Evolutionary conservation across 129 eudicot species (phyloP).

Genomic region (Cynara cardunculus): DNA sequence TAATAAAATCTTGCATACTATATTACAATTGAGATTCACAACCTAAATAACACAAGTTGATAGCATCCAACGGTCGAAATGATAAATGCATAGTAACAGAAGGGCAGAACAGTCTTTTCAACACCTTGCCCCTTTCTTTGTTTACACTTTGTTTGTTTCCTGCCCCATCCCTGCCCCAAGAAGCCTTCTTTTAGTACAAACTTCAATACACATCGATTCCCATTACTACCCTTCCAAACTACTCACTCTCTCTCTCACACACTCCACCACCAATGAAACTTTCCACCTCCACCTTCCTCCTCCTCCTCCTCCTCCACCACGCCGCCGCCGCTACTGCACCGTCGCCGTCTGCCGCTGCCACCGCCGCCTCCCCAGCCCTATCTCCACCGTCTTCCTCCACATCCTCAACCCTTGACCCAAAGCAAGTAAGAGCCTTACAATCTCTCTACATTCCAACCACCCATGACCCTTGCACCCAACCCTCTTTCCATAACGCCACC

Average conservation of each 20-base stretch:
- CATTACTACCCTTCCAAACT: constrained; percentile 9
- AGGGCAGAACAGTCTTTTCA: constrained; percentile 5
- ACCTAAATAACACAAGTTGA: neutral
- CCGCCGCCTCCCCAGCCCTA: neutral
- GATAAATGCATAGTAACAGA: neutral
- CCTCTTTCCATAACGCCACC: constrained; percentile 52
- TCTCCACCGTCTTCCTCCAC: constrained; percentile 3
- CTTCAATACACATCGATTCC: neutral
- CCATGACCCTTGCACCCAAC: constrained; percentile 58
- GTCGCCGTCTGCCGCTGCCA: neutral
- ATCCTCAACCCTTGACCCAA: constrained; percentile 26
- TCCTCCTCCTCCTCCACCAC: neutral
- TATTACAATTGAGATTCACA: neutral
- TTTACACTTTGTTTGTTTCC: constrained; percentile 13
- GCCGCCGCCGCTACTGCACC: neutral
- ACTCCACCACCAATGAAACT: neutral
- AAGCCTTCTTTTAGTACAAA: constrained; percentile 3
- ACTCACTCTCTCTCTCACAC: constrained; percentile 7
- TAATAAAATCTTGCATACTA: no score
- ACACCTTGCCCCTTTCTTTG: constrained; percentile 5
- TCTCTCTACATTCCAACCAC: constrained; percentile 31
- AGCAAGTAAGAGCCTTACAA: constrained; percentile 19
- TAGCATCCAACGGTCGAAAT: neutral
- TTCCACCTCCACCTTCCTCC: neutral
- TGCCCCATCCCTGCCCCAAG: neutral